Evolutionary conservation across 768 basidiomycete genomes (phyloP), one percentile per base, ranked within the genome.

Genomic region (Tricholoma saponaceum): DNA sequence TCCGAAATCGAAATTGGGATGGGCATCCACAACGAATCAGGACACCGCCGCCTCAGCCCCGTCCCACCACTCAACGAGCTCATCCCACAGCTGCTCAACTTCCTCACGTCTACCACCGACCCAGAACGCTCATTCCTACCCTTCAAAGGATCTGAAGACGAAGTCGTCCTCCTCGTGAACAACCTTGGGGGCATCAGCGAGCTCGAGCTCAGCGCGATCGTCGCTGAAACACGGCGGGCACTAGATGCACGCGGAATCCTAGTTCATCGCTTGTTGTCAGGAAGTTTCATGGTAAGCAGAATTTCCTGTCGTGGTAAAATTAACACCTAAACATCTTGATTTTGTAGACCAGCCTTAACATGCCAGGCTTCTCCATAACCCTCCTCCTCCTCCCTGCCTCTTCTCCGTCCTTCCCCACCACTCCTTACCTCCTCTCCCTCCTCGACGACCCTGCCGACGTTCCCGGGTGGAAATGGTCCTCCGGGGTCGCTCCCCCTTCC

Each of bases 21-120:
- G 77, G 90, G 94, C 12, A 90, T 96, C 56, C 94, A 96, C 74
- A 96, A 96, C 65, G 94, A 96, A 72, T 83, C 85, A 49, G 94
- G 90, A 7, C 79, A 85, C 60, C 74, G 76, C 41, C 85, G 85
- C 26, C 62, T 89, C 33, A 85, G 86, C 0, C 90, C 89, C 4
- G 76, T 87, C 2, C 92, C 93, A 0, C 78, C 86, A 9, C 80
- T 91, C 49, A 77, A 81, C 14, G 76, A 87, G 60, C 83, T 95
- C 55, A 76, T 95, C 46, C 77, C 79, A n/a, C 76, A 83, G 61
- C 77, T 95, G 46, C 72, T 95, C 22, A 83, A 85, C 43, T 76
- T 90, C 61, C 75, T 94, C 58, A 85, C 80, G 22, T 87, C 82
- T n/a, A 87, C 82, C 18, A 74, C 76, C 13, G 94, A 95, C 68